phyloP scores from a whole-genome alignment of 2,329 filamentous ascomycete genomes.

The Sordariomycetes sp. region DNA sequence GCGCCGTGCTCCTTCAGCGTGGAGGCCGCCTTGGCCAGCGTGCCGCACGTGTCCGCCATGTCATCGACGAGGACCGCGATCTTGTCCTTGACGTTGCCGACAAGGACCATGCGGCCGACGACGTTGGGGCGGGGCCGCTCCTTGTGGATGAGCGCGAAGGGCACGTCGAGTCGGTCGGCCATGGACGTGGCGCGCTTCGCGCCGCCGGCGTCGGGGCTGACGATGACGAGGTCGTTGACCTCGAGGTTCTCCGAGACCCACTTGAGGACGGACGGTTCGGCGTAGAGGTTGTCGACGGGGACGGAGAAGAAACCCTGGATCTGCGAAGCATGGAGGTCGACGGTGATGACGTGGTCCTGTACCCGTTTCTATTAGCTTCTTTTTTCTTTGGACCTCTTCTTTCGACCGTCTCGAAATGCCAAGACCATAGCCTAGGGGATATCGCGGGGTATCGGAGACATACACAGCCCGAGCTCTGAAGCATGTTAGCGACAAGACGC shows the following conservation, averaged over 20 bases:
- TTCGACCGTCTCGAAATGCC: neutral
- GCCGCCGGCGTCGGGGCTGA: constrained; percentile 88
- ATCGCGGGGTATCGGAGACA: neutral
- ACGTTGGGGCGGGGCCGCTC: constrained; percentile 80
- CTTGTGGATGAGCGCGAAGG: constrained; percentile 94
- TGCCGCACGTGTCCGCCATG: constrained; percentile 91
- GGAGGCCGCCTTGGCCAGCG: constrained; percentile 68
- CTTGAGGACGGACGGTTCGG: constrained; percentile 80
- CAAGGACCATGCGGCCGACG: constrained; percentile 84
- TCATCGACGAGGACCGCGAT: constrained; percentile 94
- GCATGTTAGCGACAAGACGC: constrained; percentile 94
- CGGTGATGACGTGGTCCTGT: constrained; percentile 63
- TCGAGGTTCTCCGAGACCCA: constrained; percentile 85
- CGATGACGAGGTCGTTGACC: constrained; percentile 79
- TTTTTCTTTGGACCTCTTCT: neutral
- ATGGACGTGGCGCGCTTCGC: constrained; percentile 91
- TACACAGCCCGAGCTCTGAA: constrained; percentile 67
- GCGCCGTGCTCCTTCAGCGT: constrained; percentile 83
- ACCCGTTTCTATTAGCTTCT: neutral
- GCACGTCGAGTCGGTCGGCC: constrained; percentile 80
- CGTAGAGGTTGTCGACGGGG: constrained; percentile 70
- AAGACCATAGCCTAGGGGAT: neutral
- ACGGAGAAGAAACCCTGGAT: constrained; percentile 94
- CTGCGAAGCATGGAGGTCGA: constrained; percentile 90
- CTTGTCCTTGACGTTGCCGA: constrained; percentile 84